Percentiles rank a stretch among this genome's conserved stretches.
These are phyloP conservation scores for Fennellomyces sp. DNA, from an alignment of 371 early-diverging fungal species.

Conservation along the genomic window DNA sequence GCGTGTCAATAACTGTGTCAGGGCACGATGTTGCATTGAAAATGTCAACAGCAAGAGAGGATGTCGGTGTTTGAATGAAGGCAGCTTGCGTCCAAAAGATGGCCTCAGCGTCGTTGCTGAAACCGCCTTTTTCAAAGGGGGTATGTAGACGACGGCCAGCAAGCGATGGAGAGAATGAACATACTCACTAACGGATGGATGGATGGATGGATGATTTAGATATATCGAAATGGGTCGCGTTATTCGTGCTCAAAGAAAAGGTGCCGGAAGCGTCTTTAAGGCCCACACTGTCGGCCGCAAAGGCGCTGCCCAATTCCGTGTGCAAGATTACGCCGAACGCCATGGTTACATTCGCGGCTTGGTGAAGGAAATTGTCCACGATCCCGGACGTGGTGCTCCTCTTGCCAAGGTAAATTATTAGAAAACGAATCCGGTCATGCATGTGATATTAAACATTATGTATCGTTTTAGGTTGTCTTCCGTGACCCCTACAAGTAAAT, in stretches of 20 bases:
- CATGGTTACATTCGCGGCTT: slow-evolving; percentile 96
- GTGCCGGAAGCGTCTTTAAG: slow-evolving; percentile 98
- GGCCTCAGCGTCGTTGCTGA: not conserved
- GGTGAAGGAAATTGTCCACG: slow-evolving; percentile 99
- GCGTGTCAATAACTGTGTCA: slow-evolving; percentile 10
- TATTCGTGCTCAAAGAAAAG: slow-evolving; percentile 94
- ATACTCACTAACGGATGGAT: slow-evolving; percentile 10
- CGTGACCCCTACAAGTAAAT: slow-evolving; percentile 53
- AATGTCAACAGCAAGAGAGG: not conserved
- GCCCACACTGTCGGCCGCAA: slow-evolving; percentile 94
- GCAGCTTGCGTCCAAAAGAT: too few relatives aligned
- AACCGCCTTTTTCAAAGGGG: slow-evolving; percentile 7
- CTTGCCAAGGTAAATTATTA: slow-evolving; percentile 90
- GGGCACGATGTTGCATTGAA: slow-evolving; percentile 6
- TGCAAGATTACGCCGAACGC: slow-evolving; percentile 96
- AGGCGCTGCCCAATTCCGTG: slow-evolving; percentile 96
- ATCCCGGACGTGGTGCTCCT: slow-evolving; percentile 99
- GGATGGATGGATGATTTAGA: slow-evolving; percentile 21
- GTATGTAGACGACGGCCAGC: not conserved
- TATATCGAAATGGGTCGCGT: slow-evolving; percentile 69
- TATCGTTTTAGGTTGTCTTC: slow-evolving; percentile 61
- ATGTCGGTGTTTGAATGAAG: slow-evolving; percentile 1
- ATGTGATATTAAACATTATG: too few relatives aligned
- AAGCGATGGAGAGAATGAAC: not conserved
- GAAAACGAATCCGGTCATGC: too few relatives aligned